These are phyloP conservation scores for Venturia effusa DNA, from an alignment of 2,329 filamentous ascomycete genomes.

Conservation along the genomic window DNA sequence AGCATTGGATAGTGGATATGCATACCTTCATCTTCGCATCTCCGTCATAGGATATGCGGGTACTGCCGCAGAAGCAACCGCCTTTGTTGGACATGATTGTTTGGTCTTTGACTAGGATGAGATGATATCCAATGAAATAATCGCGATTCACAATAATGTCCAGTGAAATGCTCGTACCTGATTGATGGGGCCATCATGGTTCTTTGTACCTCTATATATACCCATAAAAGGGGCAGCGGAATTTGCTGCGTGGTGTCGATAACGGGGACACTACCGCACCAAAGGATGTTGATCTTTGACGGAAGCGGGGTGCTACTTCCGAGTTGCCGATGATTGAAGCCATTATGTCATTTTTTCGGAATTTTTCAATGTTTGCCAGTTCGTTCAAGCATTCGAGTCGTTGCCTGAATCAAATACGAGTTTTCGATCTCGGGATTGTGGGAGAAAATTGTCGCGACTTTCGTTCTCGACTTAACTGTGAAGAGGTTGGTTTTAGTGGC, in stretches of 20 bases:
- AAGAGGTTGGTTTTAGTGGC: no score
- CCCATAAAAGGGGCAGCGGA: neutral
- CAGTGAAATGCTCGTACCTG: neutral
- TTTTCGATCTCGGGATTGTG: no score
- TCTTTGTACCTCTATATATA: neutral
- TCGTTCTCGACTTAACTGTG: no score
- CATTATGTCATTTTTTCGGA: no score
- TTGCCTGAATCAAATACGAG: no score
- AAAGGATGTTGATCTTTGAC: neutral
- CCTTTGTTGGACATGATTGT: slow-evolving; percentile 25
- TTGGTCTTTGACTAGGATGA: neutral
- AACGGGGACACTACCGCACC: neutral
- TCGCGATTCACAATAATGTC: neutral
- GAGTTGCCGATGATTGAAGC: no score
- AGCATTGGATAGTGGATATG: slow-evolving; percentile 1
- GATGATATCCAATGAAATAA: neutral
- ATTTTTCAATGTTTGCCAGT: no score
- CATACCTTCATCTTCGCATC: slow-evolving; percentile 35
- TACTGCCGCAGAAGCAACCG: slow-evolving; percentile 40
- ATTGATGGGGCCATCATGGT: neutral
- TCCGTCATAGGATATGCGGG: slow-evolving; percentile 37
- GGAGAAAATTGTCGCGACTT: no score
- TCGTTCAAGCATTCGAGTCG: no score
- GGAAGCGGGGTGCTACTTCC: neutral
- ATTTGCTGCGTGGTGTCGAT: neutral